Conservation (phyloP, 306 rosid species). For the Fagus sylvatica region DNA sequence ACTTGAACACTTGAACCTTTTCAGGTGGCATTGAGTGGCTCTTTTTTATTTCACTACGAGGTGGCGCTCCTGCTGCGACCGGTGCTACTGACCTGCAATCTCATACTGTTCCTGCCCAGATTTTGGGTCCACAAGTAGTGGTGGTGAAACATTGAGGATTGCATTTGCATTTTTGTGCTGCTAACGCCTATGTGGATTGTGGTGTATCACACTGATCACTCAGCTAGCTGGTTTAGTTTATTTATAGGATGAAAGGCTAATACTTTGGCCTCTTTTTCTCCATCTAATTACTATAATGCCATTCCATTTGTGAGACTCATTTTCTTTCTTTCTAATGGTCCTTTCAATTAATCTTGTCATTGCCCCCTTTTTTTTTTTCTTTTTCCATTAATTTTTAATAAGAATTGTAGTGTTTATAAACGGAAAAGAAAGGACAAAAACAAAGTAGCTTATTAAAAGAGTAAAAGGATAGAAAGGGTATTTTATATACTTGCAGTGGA, state of each 20-base stretch:
- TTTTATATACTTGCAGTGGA: not conserved
- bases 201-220: not conserved
- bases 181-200: too few species aligned
- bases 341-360: too few species aligned
- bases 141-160: conserved; percentile 13
- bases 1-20: conserved; percentile 46
- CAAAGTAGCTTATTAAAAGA: not conserved
- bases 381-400: too few species aligned
- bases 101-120: not conserved
- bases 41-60: conserved; percentile 5
- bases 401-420: too few species aligned
- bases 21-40: conserved; percentile 56
- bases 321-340: too few species aligned
- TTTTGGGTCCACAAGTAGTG: not conserved
- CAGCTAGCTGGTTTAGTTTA: not conserved
- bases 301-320: not conserved
- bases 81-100: not conserved
- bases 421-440: too few species aligned
- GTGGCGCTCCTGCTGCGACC: not conserved
- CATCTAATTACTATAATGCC: not conserved
- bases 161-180: conserved; percentile 2
- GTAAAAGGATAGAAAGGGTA: conserved; percentile 23
- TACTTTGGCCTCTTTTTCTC: not conserved
- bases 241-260: conserved; percentile 4
- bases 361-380: too few species aligned